phyloP scores from a whole-genome alignment of 1,284 basidiomycete genomes.

The Athelia psychrophila region DNA sequence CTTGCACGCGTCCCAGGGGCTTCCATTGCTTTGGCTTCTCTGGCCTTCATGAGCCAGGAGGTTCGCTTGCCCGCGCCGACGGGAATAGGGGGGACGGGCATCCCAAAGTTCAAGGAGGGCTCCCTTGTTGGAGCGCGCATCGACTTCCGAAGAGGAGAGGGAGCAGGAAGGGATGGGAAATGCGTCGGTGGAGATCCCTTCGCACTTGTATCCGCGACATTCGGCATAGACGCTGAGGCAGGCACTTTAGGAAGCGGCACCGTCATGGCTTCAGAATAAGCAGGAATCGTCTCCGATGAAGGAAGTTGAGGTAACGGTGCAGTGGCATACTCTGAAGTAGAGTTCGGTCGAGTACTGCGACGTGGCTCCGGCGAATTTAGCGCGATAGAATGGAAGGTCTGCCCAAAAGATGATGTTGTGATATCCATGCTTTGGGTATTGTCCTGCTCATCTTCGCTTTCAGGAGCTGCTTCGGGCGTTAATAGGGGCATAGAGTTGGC shows the following conservation, averaged over 20 bases:
- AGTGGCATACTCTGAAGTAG: conserved; percentile 12
- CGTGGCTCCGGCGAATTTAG: conserved; percentile 26
- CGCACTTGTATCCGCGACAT: conserved; percentile 20
- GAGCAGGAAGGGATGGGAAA: conserved; percentile 61
- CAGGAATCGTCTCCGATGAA: conserved; percentile 12
- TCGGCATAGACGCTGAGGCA: not conserved
- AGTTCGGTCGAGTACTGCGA: conserved; percentile 13
- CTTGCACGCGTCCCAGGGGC: conserved; percentile 40
- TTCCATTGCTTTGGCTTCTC: conserved; percentile 72
- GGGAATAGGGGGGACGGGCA: conserved; percentile 19
- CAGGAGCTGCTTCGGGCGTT: not conserved
- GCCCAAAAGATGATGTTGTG: conserved; percentile 18
- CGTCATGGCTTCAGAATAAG: conserved; percentile 4
- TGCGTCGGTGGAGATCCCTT: conserved; percentile 28
- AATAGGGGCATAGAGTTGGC: not conserved
- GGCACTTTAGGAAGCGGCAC: not conserved
- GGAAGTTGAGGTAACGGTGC: conserved; percentile 28
- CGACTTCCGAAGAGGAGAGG: conserved; percentile 67
- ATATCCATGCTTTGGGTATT: conserved; percentile 3
- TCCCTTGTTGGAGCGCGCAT: conserved; percentile 46
- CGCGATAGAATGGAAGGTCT: conserved; percentile 36
- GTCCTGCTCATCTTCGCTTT: not conserved
- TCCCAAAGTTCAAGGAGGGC: conserved; percentile 24
- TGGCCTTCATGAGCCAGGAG: conserved; percentile 75
- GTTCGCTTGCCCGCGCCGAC: conserved; percentile 56